A percentile compares a stretch with the other conserved stretches of the same genome.
Evolutionary conservation across 331 rosid species (phyloP).

Genomic region (Saraca asoca): DNA sequence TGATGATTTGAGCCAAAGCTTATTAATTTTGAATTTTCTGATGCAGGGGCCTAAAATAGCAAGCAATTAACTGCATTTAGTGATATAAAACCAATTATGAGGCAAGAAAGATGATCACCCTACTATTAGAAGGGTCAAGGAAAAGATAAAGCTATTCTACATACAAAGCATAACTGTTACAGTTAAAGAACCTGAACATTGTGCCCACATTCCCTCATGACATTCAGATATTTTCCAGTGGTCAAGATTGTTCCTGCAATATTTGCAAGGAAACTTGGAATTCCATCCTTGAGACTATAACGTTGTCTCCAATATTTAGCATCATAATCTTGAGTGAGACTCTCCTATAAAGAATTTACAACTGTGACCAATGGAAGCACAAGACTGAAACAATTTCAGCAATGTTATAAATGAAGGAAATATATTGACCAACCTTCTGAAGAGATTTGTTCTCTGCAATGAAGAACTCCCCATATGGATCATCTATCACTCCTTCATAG

Average conservation of each 20-base stretch:
- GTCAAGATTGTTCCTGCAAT: conserved; percentile 87
- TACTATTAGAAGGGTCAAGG: conserved; percentile 16
- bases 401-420: conserved; percentile 13
- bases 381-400: conserved; percentile 31
- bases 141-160: conserved; percentile 18
- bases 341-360: conserved; percentile 62
- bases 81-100: conserved; percentile 13
- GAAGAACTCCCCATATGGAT: conserved; percentile 95
- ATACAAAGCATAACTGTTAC: conserved; percentile 16
- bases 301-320: conserved; percentile 94
- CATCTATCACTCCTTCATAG: conserved; percentile 95
- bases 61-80: conserved; percentile 33
- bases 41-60: conserved; percentile 69
- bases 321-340: conserved; percentile 88
- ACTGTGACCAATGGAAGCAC: conserved; percentile 36
- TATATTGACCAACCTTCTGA: conserved; percentile 59
- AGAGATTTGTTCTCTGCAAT: conserved; percentile 90
- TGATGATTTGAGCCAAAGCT: conserved; percentile 90
- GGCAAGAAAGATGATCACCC: conserved; percentile 16
- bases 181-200: conserved; percentile 79
- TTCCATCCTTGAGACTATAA: conserved; percentile 96
- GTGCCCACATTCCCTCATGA: conserved; percentile 98
- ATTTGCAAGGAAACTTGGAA: conserved; percentile 89
- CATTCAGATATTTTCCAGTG: conserved; percentile 95
- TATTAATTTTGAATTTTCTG: conserved; percentile 80